Evolutionary conservation across 73 alveolate genomes (phyloP).

Genomic region (Vitrella brassicaformis): DNA sequence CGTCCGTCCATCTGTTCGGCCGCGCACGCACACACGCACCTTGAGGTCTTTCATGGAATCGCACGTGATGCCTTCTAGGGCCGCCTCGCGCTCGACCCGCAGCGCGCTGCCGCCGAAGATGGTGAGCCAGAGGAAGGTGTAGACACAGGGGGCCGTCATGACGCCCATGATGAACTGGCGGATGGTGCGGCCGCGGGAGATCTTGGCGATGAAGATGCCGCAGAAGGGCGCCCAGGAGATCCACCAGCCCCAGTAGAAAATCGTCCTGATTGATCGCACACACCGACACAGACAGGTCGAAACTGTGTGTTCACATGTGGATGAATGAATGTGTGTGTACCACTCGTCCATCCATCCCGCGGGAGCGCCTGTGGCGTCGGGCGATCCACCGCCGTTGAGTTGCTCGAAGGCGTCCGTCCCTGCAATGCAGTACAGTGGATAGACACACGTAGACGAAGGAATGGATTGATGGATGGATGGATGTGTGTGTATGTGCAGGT

Average conservation of each 20-base stretch:
- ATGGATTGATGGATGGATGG: too few species aligned
- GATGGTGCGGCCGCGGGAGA: conserved; percentile 21
- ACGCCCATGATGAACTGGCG: conserved; percentile 5
- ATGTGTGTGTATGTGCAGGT: too few species aligned
- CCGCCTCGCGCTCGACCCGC: conserved; percentile 13
- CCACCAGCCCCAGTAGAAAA: conserved; percentile 29
- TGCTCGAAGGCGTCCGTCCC: conserved; percentile 18
- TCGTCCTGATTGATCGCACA: too few species aligned
- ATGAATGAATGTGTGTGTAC: too few species aligned
- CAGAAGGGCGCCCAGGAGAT: conserved; percentile 16
- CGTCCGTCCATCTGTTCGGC: too few species aligned
- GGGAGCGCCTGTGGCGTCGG: conserved; percentile 9
- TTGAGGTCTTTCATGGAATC: too few species aligned
- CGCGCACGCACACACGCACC: too few species aligned
- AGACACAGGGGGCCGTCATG: conserved; percentile 6
- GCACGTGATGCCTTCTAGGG: too few species aligned
- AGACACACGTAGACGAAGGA: too few species aligned
- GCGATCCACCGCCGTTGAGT: conserved; percentile 4
- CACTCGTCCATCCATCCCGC: conserved; percentile 13
- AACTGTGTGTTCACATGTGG: too few species aligned
- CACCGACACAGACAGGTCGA: too few species aligned
- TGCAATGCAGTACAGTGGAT: too few species aligned
- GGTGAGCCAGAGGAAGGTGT: conserved; percentile 8
- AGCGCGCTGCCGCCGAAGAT: conserved; percentile 14
- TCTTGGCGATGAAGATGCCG: conserved; percentile 14